A percentile compares a stretch with the other conserved stretches of the same genome.
Conservation (phyloP, 2,329 filamentous ascomycete genomes). For the Apiospora koreana region DNA sequence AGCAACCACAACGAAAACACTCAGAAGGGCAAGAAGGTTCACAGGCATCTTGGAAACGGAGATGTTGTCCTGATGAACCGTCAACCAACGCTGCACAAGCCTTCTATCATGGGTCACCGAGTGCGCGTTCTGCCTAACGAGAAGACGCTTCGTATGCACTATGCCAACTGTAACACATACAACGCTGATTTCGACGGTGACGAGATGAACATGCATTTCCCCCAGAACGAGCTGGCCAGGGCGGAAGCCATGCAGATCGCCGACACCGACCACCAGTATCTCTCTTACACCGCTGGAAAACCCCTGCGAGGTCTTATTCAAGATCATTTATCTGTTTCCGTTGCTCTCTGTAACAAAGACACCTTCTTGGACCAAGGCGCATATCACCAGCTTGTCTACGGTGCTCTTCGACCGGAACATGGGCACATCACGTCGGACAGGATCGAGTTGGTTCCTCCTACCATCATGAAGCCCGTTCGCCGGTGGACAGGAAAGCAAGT, state of each 20-base stretch:
- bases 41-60: slow-evolving; percentile 92
- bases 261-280: slow-evolving; percentile 95
- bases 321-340: slow-evolving; percentile 94
- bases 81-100: slow-evolving; percentile 96
- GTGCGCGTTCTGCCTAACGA: slow-evolving; percentile 90
- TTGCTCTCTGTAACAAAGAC: slow-evolving; percentile 87
- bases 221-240: slow-evolving; percentile 91
- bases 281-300: slow-evolving; percentile 91
- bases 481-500: slow-evolving; percentile 97
- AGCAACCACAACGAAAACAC: slow-evolving; percentile 74
- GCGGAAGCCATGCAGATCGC: slow-evolving; percentile 92
- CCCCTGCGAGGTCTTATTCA: slow-evolving; percentile 95
- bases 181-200: slow-evolving; percentile 99
- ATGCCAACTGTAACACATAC: slow-evolving; percentile 99
- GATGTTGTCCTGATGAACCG: slow-evolving; percentile 99
- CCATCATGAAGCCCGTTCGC: slow-evolving; percentile 76
- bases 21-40: slow-evolving; percentile 90
- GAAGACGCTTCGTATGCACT: slow-evolving; percentile 99
- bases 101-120: slow-evolving; percentile 97
- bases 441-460: slow-evolving; percentile 78
- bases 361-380: slow-evolving; percentile 85
- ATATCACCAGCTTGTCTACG: slow-evolving; percentile 94
- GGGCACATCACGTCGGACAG: slow-evolving; percentile 83
- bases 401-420: slow-evolving; percentile 83
- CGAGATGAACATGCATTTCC: slow-evolving; percentile 99